Evolutionary conservation across 2,329 filamentous ascomycete genomes (phyloP).

Genomic region (Monilinia polystroma): DNA sequence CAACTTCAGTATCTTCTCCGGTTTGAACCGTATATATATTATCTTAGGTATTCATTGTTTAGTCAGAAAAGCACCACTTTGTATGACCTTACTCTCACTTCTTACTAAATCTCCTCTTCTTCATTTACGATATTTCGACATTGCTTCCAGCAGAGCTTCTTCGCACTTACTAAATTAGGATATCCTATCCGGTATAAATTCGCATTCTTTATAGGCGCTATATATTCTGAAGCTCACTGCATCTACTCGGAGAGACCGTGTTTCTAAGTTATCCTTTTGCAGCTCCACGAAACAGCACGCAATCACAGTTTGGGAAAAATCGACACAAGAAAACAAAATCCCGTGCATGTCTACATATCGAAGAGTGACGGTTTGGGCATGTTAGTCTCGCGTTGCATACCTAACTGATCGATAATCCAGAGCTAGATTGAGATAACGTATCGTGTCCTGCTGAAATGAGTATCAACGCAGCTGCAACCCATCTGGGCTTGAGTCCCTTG

Average conservation of each 20-base stretch:
- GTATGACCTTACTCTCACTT: slow-evolving; percentile 3
- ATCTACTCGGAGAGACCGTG: slow-evolving; percentile 22
- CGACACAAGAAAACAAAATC: slow-evolving; percentile 2
- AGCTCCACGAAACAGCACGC: background rate
- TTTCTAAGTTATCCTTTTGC: slow-evolving; percentile 5
- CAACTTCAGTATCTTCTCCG: slow-evolving; percentile 2
- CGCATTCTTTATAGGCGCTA: background rate
- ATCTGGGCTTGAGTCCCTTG: slow-evolving; percentile 7
- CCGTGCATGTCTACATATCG: background rate
- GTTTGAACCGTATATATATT: background rate
- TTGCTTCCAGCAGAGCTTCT: background rate
- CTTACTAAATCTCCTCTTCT: background rate
- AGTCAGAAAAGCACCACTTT: slow-evolving; percentile 6
- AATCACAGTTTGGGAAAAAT: background rate
- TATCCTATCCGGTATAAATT: background rate
- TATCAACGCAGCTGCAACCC: slow-evolving; percentile 18
- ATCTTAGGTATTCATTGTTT: slow-evolving; percentile 2
- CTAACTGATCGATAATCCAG: background rate
- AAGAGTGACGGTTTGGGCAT: background rate
- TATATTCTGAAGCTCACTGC: slow-evolving; percentile 16
- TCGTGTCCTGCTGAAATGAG: slow-evolving; percentile 22
- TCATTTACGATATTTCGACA: background rate
- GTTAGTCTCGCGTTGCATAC: background rate
- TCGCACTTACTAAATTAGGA: background rate
- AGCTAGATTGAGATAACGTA: slow-evolving; percentile 2